Evolutionary conservation across 164 flowering plant genomes (phyloP).

Genomic region (Nymphaea colorata): DNA sequence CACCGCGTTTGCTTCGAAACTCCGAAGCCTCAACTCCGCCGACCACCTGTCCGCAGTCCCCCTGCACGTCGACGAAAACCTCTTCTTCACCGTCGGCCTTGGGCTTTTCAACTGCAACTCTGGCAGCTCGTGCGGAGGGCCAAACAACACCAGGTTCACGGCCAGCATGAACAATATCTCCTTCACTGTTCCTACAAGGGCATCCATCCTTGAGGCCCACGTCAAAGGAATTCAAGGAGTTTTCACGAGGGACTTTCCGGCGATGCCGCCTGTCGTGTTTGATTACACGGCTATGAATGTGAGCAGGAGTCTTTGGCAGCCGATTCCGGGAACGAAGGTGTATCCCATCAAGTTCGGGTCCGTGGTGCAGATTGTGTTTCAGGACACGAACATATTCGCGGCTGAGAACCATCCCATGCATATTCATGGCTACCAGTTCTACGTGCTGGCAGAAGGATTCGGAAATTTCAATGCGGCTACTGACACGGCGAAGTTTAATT

Average conservation of each 20-base stretch:
- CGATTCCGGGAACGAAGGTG: conserved; percentile 41
- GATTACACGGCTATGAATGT: conserved; percentile 70
- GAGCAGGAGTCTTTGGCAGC: conserved; percentile 55
- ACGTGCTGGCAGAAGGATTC: conserved; percentile 51
- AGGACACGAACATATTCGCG: conserved; percentile 54
- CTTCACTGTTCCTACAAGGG: conserved; percentile 53
- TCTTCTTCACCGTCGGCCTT: conserved; percentile 68
- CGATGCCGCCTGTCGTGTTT: conserved; percentile 46
- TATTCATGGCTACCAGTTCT: conserved; percentile 80
- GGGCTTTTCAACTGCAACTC: conserved; percentile 56
- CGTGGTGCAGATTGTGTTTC: conserved; percentile 56
- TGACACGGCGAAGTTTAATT: conserved; percentile 63
- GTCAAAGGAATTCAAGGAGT: conserved; percentile 40
- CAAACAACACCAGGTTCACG: conserved; percentile 81
- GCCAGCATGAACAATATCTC: conserved; percentile 92
- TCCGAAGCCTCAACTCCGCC: conserved; percentile 21
- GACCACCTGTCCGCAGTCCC: conserved; percentile 29
- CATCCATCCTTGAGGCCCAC: conserved; percentile 46
- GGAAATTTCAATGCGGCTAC: conserved; percentile 59
- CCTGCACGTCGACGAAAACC: conserved; percentile 32
- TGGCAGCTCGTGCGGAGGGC: conserved; percentile 64
- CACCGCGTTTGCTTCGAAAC: conserved; percentile 33
- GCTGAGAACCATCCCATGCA: conserved; percentile 88
- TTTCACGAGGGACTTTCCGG: conserved; percentile 66
- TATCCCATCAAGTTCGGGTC: conserved; percentile 52